These are phyloP conservation scores for Hyphopichia fennica DNA, from an alignment of 1,139 yeast species.

Conservation along the genomic window DNA sequence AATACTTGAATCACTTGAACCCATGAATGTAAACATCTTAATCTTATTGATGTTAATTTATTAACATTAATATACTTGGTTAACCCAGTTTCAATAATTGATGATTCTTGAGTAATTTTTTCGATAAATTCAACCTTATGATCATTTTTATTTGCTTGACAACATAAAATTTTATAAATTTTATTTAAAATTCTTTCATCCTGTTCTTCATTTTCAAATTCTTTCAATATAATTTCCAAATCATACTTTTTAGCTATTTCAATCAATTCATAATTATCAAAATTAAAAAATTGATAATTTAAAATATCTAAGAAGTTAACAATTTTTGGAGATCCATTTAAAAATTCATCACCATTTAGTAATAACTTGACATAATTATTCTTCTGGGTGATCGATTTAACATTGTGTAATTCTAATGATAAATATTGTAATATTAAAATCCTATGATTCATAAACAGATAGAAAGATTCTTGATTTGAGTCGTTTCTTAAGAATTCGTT, in stretches of 20 bases:
- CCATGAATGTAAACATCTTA: conserved; percentile 77
- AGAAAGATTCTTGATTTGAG: conserved; percentile 51
- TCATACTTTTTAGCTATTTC: conserved; percentile 38
- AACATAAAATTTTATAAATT: conserved; percentile 24
- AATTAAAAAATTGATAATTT: conserved; percentile 50
- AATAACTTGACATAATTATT: conserved; percentile 54
- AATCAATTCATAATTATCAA: conserved; percentile 39
- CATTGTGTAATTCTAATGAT: conserved; percentile 69
- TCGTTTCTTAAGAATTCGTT: conserved; percentile 30
- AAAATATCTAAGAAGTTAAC: conserved; percentile 69
- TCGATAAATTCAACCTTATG: not conserved
- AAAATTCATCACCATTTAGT: conserved; percentile 46
- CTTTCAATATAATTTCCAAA: conserved; percentile 25
- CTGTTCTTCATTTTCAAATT: conserved; percentile 18
- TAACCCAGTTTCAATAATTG: conserved; percentile 34
- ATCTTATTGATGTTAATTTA: conserved; percentile 52
- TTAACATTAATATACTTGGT: conserved; percentile 45
- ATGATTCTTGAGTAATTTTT: conserved; percentile 16
- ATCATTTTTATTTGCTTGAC: conserved; percentile 16
- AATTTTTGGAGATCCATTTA: conserved; percentile 59
- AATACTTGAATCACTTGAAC: conserved; percentile 73
- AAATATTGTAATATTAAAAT: conserved; percentile 62
- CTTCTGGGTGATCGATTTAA: conserved; percentile 59
- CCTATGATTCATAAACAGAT: conserved; percentile 64
- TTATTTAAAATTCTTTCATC: conserved; percentile 18